A percentile compares a stretch with the other conserved stretches of the same genome.
Evolutionary conservation across 768 basidiomycete genomes (phyloP).

Genomic region (Erythrobasidium yunnanense): DNA sequence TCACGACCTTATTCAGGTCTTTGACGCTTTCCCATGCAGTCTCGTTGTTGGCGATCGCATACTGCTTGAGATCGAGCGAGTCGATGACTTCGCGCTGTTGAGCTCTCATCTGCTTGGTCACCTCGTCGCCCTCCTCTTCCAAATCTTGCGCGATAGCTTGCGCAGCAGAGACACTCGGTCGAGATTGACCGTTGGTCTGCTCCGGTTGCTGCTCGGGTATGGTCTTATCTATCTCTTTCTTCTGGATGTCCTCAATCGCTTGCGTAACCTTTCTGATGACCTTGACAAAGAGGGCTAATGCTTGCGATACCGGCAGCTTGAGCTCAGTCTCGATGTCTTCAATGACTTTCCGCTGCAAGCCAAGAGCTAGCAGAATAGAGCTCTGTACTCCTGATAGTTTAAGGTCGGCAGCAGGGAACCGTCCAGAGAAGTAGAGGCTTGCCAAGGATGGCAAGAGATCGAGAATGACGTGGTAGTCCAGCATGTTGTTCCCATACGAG

Average conservation of each 20-base stretch:
- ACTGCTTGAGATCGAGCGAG: constrained; percentile 77
- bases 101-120: constrained; percentile 45
- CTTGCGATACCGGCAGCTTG: constrained; percentile 70
- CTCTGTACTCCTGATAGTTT: constrained; percentile 77
- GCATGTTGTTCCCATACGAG: constrained; percentile 78
- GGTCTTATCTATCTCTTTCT: constrained; percentile 32
- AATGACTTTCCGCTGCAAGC: constrained; percentile 74
- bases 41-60: constrained; percentile 31
- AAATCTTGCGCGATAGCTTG: constrained; percentile 56
- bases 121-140: constrained; percentile 63
- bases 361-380: constrained; percentile 77
- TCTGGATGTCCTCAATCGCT: constrained; percentile 39
- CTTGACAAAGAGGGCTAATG: constrained; percentile 82
- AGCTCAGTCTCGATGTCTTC: constrained; percentile 89
- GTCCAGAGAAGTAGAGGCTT: constrained; percentile 67
- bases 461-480: constrained; percentile 91
- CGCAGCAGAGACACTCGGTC: constrained; percentile 8
- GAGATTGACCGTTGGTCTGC: not conserved
- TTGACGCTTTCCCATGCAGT: constrained; percentile 32
- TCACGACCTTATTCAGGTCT: constrained; percentile 29
- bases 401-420: constrained; percentile 50
- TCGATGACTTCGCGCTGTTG: constrained; percentile 78
- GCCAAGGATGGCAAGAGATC: constrained; percentile 77
- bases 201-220: constrained; percentile 29
- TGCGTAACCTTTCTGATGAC: constrained; percentile 66